phyloP scores from a whole-genome alignment of 495 filamentous ascomycete species.

The Bryoglossum gracile region DNA sequence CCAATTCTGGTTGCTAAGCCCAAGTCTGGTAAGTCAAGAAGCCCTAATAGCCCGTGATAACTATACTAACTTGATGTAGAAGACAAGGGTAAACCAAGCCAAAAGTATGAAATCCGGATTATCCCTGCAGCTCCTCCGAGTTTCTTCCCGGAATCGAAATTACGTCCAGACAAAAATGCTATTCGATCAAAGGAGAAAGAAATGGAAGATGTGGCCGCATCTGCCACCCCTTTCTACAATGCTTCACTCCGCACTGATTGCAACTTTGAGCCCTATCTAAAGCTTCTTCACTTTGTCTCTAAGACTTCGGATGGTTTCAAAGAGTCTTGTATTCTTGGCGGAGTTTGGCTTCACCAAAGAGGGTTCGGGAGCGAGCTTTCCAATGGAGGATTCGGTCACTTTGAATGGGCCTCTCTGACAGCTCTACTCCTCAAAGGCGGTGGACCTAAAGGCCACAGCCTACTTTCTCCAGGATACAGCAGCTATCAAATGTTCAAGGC shows the following conservation, averaged over 20 bases:
- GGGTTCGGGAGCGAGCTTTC: slow-evolving; percentile 61
- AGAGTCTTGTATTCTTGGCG: slow-evolving; percentile 78
- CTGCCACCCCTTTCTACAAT: slow-evolving; percentile 83
- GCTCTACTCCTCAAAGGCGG: slow-evolving; percentile 76
- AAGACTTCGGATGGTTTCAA: slow-evolving; percentile 63
- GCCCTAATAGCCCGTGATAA: not conserved
- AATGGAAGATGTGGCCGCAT: slow-evolving; percentile 28
- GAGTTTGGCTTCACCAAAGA: slow-evolving; percentile 82
- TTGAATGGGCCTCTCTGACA: slow-evolving; percentile 76
- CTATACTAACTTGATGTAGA: not conserved
- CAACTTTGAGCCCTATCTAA: slow-evolving; percentile 63
- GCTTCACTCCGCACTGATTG: slow-evolving; percentile 74
- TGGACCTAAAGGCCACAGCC: slow-evolving; percentile 56
- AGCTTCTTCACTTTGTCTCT: slow-evolving; percentile 56
- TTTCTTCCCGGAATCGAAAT: slow-evolving; percentile 60
- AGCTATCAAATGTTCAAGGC: slow-evolving; percentile 94
- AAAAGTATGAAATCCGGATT: slow-evolving; percentile 62
- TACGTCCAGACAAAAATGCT: slow-evolving; percentile 62
- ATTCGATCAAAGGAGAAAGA: slow-evolving; percentile 46
- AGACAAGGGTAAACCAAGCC: slow-evolving; percentile 18
- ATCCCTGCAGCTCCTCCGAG: slow-evolving; percentile 60
- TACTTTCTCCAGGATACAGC: slow-evolving; percentile 73
- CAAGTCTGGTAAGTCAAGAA: slow-evolving; percentile 10
- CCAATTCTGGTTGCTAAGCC: slow-evolving; percentile 57
- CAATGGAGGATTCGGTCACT: slow-evolving; percentile 84